A percentile compares a stretch with the other conserved stretches of the same genome.
Conservation (phyloP, 2,329 filamentous ascomycete genomes). For the Thelonectria olida region DNA sequence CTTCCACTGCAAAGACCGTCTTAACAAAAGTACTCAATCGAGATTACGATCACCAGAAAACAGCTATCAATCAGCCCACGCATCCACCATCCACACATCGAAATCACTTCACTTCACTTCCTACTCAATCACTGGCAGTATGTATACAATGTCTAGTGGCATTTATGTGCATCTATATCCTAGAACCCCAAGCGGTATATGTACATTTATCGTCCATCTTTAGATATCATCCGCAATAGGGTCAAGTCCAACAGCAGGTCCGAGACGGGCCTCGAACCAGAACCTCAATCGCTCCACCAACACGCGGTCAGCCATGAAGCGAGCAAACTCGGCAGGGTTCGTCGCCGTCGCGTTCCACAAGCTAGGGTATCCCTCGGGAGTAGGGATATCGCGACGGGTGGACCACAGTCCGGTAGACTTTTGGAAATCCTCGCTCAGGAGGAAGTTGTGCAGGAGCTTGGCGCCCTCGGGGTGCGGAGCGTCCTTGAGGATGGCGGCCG, state of each 20-base stretch:
- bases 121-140: no score
- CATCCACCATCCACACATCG: no score
- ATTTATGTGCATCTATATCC: not conserved
- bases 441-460: slow-evolving; percentile 59
- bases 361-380: slow-evolving; percentile 39
- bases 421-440: slow-evolving; percentile 55
- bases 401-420: slow-evolving; percentile 41
- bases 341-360: slow-evolving; percentile 38
- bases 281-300: slow-evolving; percentile 53
- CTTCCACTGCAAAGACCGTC: no score
- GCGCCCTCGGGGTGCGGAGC: slow-evolving; percentile 60
- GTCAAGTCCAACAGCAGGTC: slow-evolving; percentile 52
- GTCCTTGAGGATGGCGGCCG: slow-evolving; percentile 56
- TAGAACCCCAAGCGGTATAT: not conserved
- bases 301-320: slow-evolving; percentile 53
- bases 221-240: slow-evolving; percentile 45
- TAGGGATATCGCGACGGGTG: slow-evolving; percentile 45
- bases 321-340: slow-evolving; percentile 48
- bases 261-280: slow-evolving; percentile 53
- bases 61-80: no score
- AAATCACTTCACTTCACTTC: no score
- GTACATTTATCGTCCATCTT: not conserved
- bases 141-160: not conserved
- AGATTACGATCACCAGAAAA: no score
- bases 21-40: no score